Conservation (phyloP, 192 early-diverging fungal genomes). For the Coemansia umbellata region DNA sequence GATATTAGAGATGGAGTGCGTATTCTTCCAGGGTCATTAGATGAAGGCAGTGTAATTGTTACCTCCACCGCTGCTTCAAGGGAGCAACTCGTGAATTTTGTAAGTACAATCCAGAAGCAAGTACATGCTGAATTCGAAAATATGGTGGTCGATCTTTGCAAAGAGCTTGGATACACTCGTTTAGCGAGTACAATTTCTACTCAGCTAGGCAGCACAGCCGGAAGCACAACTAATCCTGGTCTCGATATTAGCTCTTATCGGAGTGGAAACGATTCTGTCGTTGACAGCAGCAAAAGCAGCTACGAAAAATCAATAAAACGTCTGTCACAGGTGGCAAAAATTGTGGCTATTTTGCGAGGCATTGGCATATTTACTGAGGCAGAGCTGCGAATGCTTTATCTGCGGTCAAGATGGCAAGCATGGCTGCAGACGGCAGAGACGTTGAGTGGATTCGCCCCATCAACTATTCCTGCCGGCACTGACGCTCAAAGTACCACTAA, state of each 20-base stretch:
- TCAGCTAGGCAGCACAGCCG: neutral
- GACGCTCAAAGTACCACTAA: neutral
- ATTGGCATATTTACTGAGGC: slow-evolving; percentile 33
- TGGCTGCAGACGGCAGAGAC: slow-evolving; percentile 33
- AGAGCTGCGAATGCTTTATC: slow-evolving; percentile 41
- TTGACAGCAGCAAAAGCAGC: slow-evolving; percentile 3
- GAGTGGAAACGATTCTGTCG: neutral
- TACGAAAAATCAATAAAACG: slow-evolving; percentile 37
- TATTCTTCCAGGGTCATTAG: slow-evolving; percentile 22
- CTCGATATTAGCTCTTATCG: too few species aligned
- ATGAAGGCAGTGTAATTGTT: neutral
- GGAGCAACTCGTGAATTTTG: slow-evolving; percentile 26
- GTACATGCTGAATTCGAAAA: slow-evolving; percentile 44
- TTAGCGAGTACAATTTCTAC: neutral
- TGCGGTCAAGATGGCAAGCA: slow-evolving; percentile 47
- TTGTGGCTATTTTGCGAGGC: slow-evolving; percentile 36
- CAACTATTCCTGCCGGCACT: neutral
- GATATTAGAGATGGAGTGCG: slow-evolving; percentile 38
- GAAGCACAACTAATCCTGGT: neutral
- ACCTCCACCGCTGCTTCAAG: neutral
- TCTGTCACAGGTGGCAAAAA: slow-evolving; percentile 32
- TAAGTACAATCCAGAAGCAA: slow-evolving; percentile 30
- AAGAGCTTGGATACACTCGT: slow-evolving; percentile 26
- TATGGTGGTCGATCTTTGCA: slow-evolving; percentile 38
- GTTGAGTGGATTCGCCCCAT: slow-evolving; percentile 25